These are phyloP conservation scores for Phyllostachys edulis DNA, from an alignment of 176 grass and related monocot genomes.

Conservation along the genomic window DNA sequence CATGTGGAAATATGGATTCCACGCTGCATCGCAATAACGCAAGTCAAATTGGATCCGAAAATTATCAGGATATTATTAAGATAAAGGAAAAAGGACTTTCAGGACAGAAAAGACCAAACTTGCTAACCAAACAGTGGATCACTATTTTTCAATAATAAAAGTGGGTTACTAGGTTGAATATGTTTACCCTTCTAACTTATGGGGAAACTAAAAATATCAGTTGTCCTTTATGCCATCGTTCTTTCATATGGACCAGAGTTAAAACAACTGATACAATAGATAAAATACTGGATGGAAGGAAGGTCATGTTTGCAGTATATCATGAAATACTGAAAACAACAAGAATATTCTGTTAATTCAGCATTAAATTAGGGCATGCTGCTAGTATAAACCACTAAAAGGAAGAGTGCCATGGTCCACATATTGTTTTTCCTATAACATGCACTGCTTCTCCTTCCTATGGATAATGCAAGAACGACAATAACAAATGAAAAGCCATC, in stretches of 20 bases:
- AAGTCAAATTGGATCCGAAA: neutral
- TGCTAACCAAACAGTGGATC: neutral
- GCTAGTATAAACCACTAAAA: neutral
- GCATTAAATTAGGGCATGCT: neutral
- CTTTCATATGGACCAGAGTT: neutral
- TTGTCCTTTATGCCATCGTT: neutral
- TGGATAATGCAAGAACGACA: neutral
- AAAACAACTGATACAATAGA: neutral
- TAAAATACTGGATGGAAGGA: neutral
- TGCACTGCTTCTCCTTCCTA: neutral
- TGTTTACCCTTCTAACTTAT: neutral
- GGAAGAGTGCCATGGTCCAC: neutral
- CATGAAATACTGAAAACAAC: neutral
- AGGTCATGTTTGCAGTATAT: neutral
- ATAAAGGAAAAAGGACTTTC: neutral
- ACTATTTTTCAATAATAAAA: neutral
- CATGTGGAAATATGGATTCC: neutral
- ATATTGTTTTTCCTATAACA: neutral
- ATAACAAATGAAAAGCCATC: neutral
- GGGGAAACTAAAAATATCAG: neutral
- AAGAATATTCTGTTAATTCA: constrained; percentile 6
- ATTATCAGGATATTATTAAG: neutral
- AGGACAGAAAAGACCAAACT: neutral
- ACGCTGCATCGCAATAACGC: neutral
- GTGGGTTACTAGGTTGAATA: neutral